Conservation (phyloP, 345 rosid genomes). For the Cochlearia excelsa region DNA sequence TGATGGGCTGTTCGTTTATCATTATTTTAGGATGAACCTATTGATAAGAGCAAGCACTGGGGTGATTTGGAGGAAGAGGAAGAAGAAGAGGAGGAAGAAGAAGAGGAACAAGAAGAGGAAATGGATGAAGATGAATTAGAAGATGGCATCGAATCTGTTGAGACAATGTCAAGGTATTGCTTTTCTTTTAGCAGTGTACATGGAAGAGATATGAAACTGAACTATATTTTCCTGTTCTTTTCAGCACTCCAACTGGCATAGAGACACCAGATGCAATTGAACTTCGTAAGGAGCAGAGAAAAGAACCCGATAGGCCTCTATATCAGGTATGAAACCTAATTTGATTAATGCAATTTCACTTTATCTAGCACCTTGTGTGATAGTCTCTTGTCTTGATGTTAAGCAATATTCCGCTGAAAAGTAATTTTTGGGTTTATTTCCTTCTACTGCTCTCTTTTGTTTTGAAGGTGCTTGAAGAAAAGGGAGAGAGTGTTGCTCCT, state of each 20-base stretch:
- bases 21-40: slow-evolving; percentile 79
- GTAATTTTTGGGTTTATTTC: not conserved
- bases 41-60: slow-evolving; percentile 98
- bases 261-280: slow-evolving; percentile 99
- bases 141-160: slow-evolving; percentile 88
- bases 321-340: slow-evolving; percentile 56
- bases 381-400: not conserved
- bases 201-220: slow-evolving; percentile 10
- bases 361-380: not conserved
- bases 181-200: not conserved
- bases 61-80: slow-evolving; percentile 99
- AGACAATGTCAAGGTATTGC: slow-evolving; percentile 85
- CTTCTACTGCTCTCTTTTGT: not conserved
- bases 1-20: slow-evolving; percentile 8
- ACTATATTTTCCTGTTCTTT: slow-evolving; percentile 19
- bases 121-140: slow-evolving; percentile 90
- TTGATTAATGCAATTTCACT: slow-evolving; percentile 1
- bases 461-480: slow-evolving; percentile 80
- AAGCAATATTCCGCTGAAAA: not conserved
- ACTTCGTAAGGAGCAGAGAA: slow-evolving; percentile 97
- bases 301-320: slow-evolving; percentile 94
- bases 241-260: slow-evolving; percentile 97
- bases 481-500: slow-evolving; percentile 74
- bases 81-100: slow-evolving; percentile 57
- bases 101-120: slow-evolving; percentile 71